Percentiles rank a stretch among this genome's conserved stretches.
phyloP scores from a whole-genome alignment of 805 yeast genomes.

The Starmerella khaoyaiensis region DNA sequence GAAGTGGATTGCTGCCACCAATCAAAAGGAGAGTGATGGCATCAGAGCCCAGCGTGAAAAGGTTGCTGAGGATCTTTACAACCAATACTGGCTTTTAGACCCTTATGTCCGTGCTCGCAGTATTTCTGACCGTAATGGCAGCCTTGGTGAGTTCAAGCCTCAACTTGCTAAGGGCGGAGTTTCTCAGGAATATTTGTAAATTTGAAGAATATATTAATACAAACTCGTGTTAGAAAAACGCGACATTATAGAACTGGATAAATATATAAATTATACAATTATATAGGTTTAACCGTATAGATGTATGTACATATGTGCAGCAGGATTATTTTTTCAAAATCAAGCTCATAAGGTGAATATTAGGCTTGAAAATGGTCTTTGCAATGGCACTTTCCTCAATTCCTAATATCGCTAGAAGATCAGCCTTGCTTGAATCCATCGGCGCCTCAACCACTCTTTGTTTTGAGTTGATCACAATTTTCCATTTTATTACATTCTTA shows the following conservation, averaged over 20 bases:
- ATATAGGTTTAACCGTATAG: no score
- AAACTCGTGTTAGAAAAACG: no score
- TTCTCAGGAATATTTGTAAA: constrained; percentile 20
- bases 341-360: constrained; percentile 14
- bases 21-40: constrained; percentile 33
- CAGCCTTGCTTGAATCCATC: constrained; percentile 7
- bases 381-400: constrained; percentile 1
- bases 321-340: no score
- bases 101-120: constrained; percentile 73
- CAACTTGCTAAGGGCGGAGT: constrained; percentile 20
- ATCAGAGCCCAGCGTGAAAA: constrained; percentile 40
- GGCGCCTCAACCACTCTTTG: constrained; percentile 16
- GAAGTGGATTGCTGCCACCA: constrained; percentile 50
- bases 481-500: constrained; percentile 31
- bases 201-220: no score
- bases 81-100: constrained; percentile 58
- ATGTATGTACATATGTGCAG: no score
- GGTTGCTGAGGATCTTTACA: constrained; percentile 40
- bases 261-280: no score
- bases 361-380: constrained; percentile 17
- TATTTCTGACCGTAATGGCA: constrained; percentile 65
- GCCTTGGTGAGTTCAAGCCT: constrained; percentile 32
- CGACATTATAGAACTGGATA: no score
- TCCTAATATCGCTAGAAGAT: constrained; percentile 5
- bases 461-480: constrained; percentile 64